phyloP scores from a whole-genome alignment of 2,329 filamentous ascomycete species.

The Neofusicoccum parvum region DNA sequence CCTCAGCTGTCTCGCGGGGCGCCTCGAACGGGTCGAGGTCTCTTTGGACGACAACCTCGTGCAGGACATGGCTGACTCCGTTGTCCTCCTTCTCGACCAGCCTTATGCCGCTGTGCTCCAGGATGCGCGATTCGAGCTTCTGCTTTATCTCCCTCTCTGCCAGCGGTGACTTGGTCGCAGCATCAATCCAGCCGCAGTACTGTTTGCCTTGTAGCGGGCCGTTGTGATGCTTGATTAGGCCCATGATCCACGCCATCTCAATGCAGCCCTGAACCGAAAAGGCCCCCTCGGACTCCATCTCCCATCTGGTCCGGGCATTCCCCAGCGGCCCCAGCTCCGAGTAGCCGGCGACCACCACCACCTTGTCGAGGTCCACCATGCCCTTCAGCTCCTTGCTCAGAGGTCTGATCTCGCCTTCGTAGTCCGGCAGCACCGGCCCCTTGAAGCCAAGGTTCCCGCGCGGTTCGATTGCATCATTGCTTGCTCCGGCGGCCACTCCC shows the following conservation, averaged over 20 bases:
- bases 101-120: constrained; percentile 38
- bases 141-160: constrained; percentile 34
- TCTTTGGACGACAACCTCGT: constrained; percentile 37
- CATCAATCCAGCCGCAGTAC: constrained; percentile 35
- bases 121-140: constrained; percentile 35
- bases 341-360: constrained; percentile 45
- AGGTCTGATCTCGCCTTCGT: constrained; percentile 26
- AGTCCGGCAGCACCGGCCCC: constrained; percentile 33
- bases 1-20: constrained; percentile 33
- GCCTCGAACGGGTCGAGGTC: constrained; percentile 40
- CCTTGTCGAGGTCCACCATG: constrained; percentile 43
- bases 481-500: not conserved
- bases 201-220: constrained; percentile 50
- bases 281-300: constrained; percentile 84
- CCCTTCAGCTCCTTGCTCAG: constrained; percentile 31
- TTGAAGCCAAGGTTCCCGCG: constrained; percentile 24
- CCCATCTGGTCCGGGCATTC: constrained; percentile 85
- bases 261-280: constrained; percentile 87
- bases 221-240: constrained; percentile 86
- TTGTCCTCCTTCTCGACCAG: constrained; percentile 29
- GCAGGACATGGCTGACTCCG: constrained; percentile 31
- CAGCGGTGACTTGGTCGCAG: constrained; percentile 29
- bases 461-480: not conserved
- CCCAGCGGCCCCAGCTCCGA: constrained; percentile 67
- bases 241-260: constrained; percentile 95